These are phyloP conservation scores for Aspergillus aculeatinus DNA, from an alignment of 2,329 filamentous ascomycete genomes.

Conservation along the genomic window DNA sequence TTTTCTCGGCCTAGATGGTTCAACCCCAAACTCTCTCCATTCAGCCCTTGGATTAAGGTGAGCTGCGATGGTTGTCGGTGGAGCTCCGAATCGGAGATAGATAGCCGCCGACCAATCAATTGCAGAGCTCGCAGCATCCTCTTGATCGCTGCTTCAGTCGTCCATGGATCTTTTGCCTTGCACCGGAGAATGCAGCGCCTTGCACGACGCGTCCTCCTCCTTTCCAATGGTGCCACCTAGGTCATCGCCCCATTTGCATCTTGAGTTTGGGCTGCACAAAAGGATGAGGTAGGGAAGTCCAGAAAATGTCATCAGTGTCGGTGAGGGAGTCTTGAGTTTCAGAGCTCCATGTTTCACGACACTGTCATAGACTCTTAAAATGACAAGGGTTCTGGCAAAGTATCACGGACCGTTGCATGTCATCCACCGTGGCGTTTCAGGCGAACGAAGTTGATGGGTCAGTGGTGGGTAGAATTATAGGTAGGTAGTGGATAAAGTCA, in stretches of 20 bases:
- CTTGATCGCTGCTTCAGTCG: not conserved
- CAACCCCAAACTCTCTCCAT: not conserved
- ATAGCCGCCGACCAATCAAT: not conserved
- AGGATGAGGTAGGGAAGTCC: not conserved
- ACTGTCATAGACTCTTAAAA: not conserved
- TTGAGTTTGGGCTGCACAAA: not conserved
- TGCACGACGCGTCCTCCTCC: not conserved
- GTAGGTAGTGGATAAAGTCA: not conserved
- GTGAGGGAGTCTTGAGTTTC: not conserved
- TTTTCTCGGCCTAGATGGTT: not conserved
- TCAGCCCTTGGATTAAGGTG: not conserved
- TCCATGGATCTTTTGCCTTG: not conserved
- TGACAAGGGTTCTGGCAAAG: not conserved
- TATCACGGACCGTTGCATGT: not conserved
- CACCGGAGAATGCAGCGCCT: not conserved
- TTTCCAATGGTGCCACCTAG: not conserved
- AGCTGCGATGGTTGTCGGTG: not conserved
- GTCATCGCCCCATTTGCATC: not conserved
- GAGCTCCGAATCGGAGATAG: not conserved
- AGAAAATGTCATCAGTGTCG: not conserved
- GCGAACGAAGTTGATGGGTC: not conserved
- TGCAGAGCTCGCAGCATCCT: not conserved
- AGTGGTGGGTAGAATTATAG: not conserved
- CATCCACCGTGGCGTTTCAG: not conserved
- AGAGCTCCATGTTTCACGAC: not conserved